Conservation (phyloP, 2,329 filamentous ascomycete genomes). For the Calonectria pseudoturangicola region DNA sequence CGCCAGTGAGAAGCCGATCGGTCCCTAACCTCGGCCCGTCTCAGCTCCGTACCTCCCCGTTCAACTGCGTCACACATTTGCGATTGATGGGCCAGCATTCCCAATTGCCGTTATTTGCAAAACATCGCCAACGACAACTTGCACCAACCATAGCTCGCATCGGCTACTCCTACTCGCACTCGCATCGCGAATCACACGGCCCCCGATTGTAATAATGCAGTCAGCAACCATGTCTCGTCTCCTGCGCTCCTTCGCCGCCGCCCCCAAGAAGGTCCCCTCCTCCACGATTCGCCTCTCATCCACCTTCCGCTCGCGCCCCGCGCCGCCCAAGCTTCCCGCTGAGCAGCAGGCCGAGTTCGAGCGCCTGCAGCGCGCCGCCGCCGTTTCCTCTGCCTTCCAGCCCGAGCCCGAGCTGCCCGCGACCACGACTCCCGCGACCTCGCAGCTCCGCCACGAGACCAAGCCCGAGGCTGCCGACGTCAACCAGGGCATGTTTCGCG, state of each 20-base stretch:
- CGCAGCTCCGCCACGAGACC: constrained; percentile 43
- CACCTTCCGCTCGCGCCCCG: constrained; percentile 73
- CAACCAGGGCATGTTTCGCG: constrained; percentile 79
- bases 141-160: not conserved
- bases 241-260: constrained; percentile 41
- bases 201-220: not conserved
- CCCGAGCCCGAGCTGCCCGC: constrained; percentile 48
- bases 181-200: not conserved
- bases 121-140: not conserved
- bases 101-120: not conserved
- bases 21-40: constrained; percentile 37
- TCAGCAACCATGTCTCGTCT: constrained; percentile 47
- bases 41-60: constrained; percentile 28
- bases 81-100: not conserved
- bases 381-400: constrained; percentile 66
- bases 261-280: constrained; percentile 29
- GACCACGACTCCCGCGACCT: constrained; percentile 54
- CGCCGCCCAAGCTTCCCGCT: constrained; percentile 90
- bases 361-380: constrained; percentile 81
- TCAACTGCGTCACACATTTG: constrained; percentile 30
- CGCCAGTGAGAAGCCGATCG: not conserved
- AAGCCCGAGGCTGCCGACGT: constrained; percentile 62
- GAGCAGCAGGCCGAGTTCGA: constrained; percentile 95
- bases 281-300: constrained; percentile 59
- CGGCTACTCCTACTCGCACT: not conserved